These are phyloP conservation scores for Phytomonas francai DNA, from an alignment of 208 protist species.

Conservation along the genomic window DNA sequence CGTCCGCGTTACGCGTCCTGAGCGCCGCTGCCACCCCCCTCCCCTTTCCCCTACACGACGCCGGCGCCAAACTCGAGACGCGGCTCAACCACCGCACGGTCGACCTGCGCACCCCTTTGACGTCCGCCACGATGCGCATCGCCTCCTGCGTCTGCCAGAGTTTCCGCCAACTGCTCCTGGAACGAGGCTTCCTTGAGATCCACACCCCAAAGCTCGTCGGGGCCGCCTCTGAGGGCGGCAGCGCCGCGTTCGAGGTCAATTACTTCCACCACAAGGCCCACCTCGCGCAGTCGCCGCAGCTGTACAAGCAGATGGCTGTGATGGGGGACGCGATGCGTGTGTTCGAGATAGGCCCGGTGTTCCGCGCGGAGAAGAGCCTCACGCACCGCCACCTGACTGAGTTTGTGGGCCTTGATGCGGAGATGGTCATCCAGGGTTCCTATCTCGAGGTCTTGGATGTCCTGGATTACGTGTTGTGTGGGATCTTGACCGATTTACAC, in stretches of 20 bases:
- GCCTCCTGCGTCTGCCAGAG: constrained; percentile 67
- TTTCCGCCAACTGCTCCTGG: constrained; percentile 87
- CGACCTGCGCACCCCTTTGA: constrained; percentile 94
- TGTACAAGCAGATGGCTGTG: constrained; percentile 99
- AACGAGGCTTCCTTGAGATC: constrained; percentile 94
- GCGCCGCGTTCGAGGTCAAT: constrained; percentile 63
- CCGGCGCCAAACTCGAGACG: constrained; percentile 79
- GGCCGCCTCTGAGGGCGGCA: constrained; percentile 87
- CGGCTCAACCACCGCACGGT: constrained; percentile 95
- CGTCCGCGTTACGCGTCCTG: constrained; percentile 29
- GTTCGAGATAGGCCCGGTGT: constrained; percentile 95
- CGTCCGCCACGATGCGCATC: constrained; percentile 89
- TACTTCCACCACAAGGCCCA: constrained; percentile 83
- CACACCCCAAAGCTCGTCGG: constrained; percentile 98
- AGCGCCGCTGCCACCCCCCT: constrained; percentile 46
- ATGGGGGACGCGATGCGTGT: constrained; percentile 90
- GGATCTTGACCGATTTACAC: constrained; percentile 90
- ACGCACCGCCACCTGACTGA: constrained; percentile 99
- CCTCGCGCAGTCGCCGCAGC: constrained; percentile 98
- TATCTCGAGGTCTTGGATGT: constrained; percentile 97
- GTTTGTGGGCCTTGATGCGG: constrained; percentile 98
- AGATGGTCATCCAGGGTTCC: constrained; percentile 95
- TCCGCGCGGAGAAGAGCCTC: constrained; percentile 97
- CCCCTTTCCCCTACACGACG: constrained; percentile 85
- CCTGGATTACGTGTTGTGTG: constrained; percentile 89